Percentiles rank a stretch among this genome's conserved stretches.
Conservation (phyloP, 257 asterid genomes). For the Nicotiana tomentosiformis region DNA sequence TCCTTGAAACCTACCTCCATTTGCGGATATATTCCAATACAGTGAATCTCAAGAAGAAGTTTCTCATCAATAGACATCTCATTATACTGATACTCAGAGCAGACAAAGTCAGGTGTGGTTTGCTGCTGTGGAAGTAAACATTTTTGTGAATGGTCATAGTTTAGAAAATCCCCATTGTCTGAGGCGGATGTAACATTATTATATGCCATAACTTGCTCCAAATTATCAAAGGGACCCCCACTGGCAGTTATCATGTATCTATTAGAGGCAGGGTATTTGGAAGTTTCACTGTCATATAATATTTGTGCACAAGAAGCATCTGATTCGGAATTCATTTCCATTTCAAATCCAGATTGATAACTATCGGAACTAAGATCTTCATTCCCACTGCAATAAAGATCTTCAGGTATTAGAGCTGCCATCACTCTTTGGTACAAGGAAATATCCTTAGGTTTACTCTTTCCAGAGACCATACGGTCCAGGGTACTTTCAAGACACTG, state of each 20-base stretch:
- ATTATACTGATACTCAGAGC: slow-evolving; percentile 58
- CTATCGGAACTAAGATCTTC: slow-evolving; percentile 42
- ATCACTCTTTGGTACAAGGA: slow-evolving; percentile 73
- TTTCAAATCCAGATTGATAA: slow-evolving; percentile 47
- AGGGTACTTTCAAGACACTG: slow-evolving; percentile 40
- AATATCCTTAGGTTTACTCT: slow-evolving; percentile 39
- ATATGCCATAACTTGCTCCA: slow-evolving; percentile 33
- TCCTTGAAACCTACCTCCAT: slow-evolving; percentile 46
- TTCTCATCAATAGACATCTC: slow-evolving; percentile 69
- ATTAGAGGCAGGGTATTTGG: slow-evolving; percentile 44
- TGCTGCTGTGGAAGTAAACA: slow-evolving; percentile 39
- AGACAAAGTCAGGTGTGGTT: slow-evolving; percentile 31
- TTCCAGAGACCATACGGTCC: slow-evolving; percentile 38
- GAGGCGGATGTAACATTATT: slow-evolving; percentile 27
- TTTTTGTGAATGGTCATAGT: slow-evolving; percentile 39
- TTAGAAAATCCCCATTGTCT: slow-evolving; percentile 28
- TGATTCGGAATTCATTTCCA: slow-evolving; percentile 41
- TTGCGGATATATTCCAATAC: slow-evolving; percentile 79
- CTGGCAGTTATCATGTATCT: slow-evolving; percentile 39
- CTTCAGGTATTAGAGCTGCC: slow-evolving; percentile 81
- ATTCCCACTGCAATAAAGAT: slow-evolving; percentile 31
- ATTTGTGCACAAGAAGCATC: slow-evolving; percentile 35
- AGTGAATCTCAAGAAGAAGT: slow-evolving; percentile 66
- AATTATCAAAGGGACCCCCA: slow-evolving; percentile 39
- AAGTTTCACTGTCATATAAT: slow-evolving; percentile 33